Evolutionary conservation across 495 filamentous ascomycete genomes (phyloP), one percentile per base, ranked within the genome.

Genomic region (Bathelium albidoporum): DNA sequence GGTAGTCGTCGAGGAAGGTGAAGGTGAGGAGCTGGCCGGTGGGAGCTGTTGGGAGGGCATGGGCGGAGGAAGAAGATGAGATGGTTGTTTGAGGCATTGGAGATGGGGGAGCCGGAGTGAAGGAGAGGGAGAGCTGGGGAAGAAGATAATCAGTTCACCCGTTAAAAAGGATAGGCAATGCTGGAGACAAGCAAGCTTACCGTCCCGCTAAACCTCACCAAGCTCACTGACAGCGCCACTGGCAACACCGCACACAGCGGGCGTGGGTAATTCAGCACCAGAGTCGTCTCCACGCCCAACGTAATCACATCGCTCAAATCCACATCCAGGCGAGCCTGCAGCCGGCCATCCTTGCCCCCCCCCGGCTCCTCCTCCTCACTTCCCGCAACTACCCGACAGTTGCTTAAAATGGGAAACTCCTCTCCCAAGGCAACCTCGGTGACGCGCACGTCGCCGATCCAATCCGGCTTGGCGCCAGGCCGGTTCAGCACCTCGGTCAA

Each of bases 351-450:
- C 52, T 87, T 32, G 14, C 18, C 87, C 31, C 76, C 70, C 26
- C 32, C 53, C 52, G 7, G 24, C 43, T 16, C 62, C 66, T n/a
- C 49, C 49, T n/a, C 61, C 64, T 90, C 89, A 65, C 95, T 90
- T 0, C 89, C 86, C 2, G 89, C 89, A 26, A 90, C 89, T 59
- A 98, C 89, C 62, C 95, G 86, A 73, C 94, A 97, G 74, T 98
- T 98, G 79, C 92, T 97, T 74, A 98, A 95, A 20, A 98, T 98
- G 9, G 94, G 94, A 65, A 97, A 98, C 66, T 97, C 95, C 67
- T 98, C 94, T 22, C 94, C 94, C 0, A 98, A 79, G 20, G 83
- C 91, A 62, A 98, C 84, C 74, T 98, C 94, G 1, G 92, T 96
- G 49, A 98, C 89, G 31, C 84, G 85, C 61, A 98, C 97, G 70